These are phyloP conservation scores for Fusarium pseudocircinatum DNA, from an alignment of 2,329 filamentous ascomycete species.

Conservation along the genomic window DNA sequence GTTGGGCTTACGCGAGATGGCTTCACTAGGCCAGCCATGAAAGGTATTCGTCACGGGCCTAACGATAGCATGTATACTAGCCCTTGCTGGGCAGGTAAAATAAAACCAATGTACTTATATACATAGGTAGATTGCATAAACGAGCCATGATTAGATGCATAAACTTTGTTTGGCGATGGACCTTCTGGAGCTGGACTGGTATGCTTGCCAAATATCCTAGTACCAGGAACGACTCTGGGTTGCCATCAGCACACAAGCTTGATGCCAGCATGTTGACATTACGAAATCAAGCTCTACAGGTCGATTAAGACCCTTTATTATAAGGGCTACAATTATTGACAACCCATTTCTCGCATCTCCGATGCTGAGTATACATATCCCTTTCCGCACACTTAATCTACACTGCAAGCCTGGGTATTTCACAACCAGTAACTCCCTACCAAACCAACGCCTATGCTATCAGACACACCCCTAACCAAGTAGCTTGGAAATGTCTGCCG, in stretches of 20 bases:
- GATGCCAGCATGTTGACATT: background rate
- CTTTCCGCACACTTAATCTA: background rate
- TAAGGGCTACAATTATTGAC: background rate
- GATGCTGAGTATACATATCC: background rate
- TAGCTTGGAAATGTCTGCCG: slow-evolving; percentile 64
- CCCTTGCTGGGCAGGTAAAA: slow-evolving; percentile 11
- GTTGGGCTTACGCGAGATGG: slow-evolving; percentile 91
- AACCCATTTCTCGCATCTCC: background rate
- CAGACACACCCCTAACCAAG: slow-evolving; percentile 44
- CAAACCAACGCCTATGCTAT: background rate
- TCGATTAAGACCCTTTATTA: background rate
- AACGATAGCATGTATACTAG: slow-evolving; percentile 28
- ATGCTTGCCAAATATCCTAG: background rate
- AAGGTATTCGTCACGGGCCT: background rate
- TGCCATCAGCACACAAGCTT: background rate
- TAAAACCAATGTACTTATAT: slow-evolving; percentile 16
- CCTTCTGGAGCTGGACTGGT: no score
- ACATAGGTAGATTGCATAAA: slow-evolving; percentile 33
- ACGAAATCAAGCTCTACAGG: background rate
- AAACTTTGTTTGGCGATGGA: background rate
- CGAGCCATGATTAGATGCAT: slow-evolving; percentile 11
- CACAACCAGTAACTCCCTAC: background rate
- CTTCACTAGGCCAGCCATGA: slow-evolving; percentile 37
- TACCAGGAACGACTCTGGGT: background rate
- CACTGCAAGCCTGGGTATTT: background rate